Base-by-base conservation (phyloP, 768 basidiomycete species). In the Boletus speciosus region DNA sequence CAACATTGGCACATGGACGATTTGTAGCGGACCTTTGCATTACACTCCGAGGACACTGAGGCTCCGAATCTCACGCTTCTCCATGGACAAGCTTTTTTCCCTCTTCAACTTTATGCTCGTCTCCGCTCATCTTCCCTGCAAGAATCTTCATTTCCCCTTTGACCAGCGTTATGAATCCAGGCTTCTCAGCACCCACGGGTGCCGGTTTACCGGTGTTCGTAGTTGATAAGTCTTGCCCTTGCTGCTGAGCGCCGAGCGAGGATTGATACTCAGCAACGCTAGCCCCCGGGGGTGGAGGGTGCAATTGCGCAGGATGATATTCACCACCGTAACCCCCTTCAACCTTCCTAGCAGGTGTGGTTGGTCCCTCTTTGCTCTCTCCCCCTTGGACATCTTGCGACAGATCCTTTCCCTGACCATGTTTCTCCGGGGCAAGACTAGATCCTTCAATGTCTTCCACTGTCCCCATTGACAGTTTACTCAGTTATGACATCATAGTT, bases 141-240 rank as follows among this genome's bases (percentile, higher is more conserved):
- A 72, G 44, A 23, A 72, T 57, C 52, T 66, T 72, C 52, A 69
- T 72, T 55, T 72, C 71, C 1, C 72, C 71, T 48, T 64, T 72
- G 0, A 72, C 56, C 59, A 66, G 59, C 11, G 62, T 55, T 47
- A 73, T 48, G 37, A 72, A 65, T 21, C 60, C 60, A 27, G 60
- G 60, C 49, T 59, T 72, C 46, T 57, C 61, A 6, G 41, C 15
- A 16, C 57, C 35, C 11, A 25, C 31, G 14, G 58, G 37, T 3
- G 14, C 54, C 9, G 34, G 36, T 15, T 42, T 54, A 6, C 9
- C 27, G 6, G 47, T 31, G 6, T 0, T 21, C 23, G 51, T 9
- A n/a, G 45, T 2, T 1, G 53, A 27, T 15, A 5, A 16, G 1
- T 55, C 56, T 44, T 47, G 29, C 0, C 0, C 46, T 31, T 39